Percentiles rank a stretch among this genome's conserved stretches.
These are phyloP conservation scores for Neonothopanus nambi DNA, from an alignment of 1,284 basidiomycete species.

Conservation along the genomic window DNA sequence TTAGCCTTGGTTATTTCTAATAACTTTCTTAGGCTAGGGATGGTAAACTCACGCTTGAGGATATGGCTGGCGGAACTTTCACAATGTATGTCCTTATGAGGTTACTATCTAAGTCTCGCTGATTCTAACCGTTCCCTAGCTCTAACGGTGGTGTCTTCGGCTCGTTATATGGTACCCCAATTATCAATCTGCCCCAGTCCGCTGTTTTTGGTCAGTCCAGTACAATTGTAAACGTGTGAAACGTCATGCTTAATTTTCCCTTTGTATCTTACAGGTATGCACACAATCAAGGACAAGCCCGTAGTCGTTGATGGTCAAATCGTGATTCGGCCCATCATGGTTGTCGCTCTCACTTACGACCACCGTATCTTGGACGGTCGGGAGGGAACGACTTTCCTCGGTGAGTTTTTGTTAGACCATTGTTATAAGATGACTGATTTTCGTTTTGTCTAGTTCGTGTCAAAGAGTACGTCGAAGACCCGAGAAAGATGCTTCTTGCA, in stretches of 20 bases:
- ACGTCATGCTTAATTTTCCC: constrained; percentile 1
- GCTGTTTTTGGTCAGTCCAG: constrained; percentile 64
- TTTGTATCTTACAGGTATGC: constrained; percentile 66
- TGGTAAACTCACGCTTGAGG: constrained; percentile 92
- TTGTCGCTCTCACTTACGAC: constrained; percentile 94
- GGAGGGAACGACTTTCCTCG: constrained; percentile 97
- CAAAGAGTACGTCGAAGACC: constrained; percentile 58
- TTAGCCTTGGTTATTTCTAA: constrained; percentile 7
- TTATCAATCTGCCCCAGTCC: constrained; percentile 95
- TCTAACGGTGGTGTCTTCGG: constrained; percentile 99
- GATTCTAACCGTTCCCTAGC: constrained; percentile 38
- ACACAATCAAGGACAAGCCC: constrained; percentile 92
- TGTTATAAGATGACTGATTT: background rate
- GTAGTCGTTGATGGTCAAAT: constrained; percentile 94
- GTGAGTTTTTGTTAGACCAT: constrained; percentile 44
- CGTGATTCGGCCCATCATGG: constrained; percentile 96
- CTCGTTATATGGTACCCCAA: constrained; percentile 94
- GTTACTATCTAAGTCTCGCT: background rate
- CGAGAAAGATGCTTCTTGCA: constrained; percentile 56
- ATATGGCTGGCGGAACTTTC: constrained; percentile 97
- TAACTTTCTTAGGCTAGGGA: constrained; percentile 73
- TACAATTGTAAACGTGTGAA: constrained; percentile 36
- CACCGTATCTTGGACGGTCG: constrained; percentile 95
- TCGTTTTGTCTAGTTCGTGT: constrained; percentile 38
- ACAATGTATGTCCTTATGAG: constrained; percentile 74